A percentile compares a stretch with the other conserved stretches of the same genome.
Conservation (phyloP, 2,329 filamentous ascomycete species). For the Trichocomaceae sp. region DNA sequence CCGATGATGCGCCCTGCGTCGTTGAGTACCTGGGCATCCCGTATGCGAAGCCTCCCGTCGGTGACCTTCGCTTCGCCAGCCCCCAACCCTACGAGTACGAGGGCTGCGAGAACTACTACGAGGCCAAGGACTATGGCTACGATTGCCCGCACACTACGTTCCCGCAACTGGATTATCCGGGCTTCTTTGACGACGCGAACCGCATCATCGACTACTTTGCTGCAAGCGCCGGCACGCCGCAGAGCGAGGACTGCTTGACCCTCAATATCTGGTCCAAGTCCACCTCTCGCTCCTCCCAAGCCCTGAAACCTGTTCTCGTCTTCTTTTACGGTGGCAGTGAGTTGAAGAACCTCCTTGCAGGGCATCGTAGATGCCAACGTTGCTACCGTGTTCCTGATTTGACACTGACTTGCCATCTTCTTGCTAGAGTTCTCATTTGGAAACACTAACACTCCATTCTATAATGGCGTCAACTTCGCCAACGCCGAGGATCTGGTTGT, state of each 20-base stretch:
- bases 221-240: conserved; percentile 28
- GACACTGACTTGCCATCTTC: not conserved
- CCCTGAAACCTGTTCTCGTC: conserved; percentile 33
- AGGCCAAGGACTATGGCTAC: conserved; percentile 3
- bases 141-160: not conserved
- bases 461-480: conserved; percentile 36
- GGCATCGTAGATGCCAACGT: not conserved
- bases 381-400: not conserved
- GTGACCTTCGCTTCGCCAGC: conserved; percentile 5
- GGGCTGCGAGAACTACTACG: not conserved
- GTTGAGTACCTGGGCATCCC: conserved; percentile 6
- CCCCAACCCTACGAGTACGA: conserved; percentile 1
- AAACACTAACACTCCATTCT: conserved; percentile 31
- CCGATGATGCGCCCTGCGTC: conserved; percentile 20
- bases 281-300: conserved; percentile 6
- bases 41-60: conserved; percentile 6
- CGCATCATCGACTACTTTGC: conserved; percentile 19
- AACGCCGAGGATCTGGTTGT: conserved; percentile 55
- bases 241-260: conserved; percentile 9
- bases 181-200: not conserved
- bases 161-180: not conserved
- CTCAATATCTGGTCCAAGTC: conserved; percentile 8
- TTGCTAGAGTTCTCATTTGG: conserved; percentile 29
- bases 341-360: conserved; percentile 10
- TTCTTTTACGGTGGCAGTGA: conserved; percentile 38